Conservation (phyloP, 176 grass and related monocot species). For the Areca catechu region DNA sequence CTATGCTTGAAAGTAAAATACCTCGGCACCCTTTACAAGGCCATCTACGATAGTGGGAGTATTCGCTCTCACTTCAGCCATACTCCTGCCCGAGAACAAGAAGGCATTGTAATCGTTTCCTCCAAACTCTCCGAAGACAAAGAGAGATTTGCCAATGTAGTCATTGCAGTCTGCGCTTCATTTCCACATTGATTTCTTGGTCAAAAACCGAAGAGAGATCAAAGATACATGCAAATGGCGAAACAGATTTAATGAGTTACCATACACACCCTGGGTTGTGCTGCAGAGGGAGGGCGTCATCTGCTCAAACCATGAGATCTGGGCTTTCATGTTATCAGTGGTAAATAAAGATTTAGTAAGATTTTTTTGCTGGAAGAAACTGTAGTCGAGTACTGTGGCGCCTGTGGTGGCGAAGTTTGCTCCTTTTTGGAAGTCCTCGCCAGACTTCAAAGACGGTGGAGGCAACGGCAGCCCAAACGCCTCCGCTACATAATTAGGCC, state of each 20-base stretch:
- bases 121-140: conserved; percentile 84
- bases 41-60: conserved; percentile 45
- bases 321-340: conserved; percentile 61
- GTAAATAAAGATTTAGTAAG: conserved; percentile 48
- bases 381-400: conserved; percentile 56
- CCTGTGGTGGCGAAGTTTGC: conserved; percentile 83
- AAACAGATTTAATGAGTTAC: background rate
- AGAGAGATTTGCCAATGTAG: conserved; percentile 47
- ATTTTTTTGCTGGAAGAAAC: conserved; percentile 56
- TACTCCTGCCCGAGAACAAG: conserved; percentile 43
- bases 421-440: conserved; percentile 63
- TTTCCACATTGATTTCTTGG: too few species aligned
- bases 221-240: too few species aligned
- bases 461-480: conserved; percentile 45
- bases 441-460: conserved; percentile 44
- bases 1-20: background rate
- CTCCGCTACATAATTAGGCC: conserved; percentile 34
- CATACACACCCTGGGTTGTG: conserved; percentile 22
- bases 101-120: conserved; percentile 83
- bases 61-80: conserved; percentile 39
- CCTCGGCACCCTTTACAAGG: conserved; percentile 38
- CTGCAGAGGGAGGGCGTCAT: conserved; percentile 46
- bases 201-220: too few species aligned
- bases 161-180: conserved; percentile 36
- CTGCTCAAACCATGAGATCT: conserved; percentile 68